Evolutionary conservation across 148 eudicot species (phyloP), one percentile per base, ranked within the genome.

Genomic region (Rhododendron mucronatum): DNA sequence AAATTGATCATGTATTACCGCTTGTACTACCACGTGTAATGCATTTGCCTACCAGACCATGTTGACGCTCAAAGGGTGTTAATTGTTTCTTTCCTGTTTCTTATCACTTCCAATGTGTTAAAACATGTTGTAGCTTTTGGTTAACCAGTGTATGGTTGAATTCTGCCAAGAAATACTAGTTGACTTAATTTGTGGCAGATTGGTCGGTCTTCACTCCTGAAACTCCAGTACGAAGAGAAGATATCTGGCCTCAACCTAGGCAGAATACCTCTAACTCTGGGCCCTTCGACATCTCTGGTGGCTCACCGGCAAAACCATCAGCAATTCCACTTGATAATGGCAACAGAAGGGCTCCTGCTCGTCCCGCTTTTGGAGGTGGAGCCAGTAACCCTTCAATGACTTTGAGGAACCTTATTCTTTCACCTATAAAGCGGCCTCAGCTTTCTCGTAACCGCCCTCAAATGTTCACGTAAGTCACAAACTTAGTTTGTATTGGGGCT

Each of bases 171-270:
- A 91, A 92, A 94, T 90, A 85, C 91, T 85, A 92, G 99, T 93
- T 87, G 82, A 92, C 98, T 96, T 93, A 96, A 26, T 88, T 85
- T 91, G 88, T 89, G 71, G 93, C 98, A 96, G 99, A 95, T 92
- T 92, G 96, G 89, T 91, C 91, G 92, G 89, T 92, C 87, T 85
- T 88, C 93, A 91, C 94, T 92, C 99, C 98, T 91, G 92, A 92
- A 82, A 95, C 99, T 92, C 98, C 99, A 95, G 98, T 97, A 82
- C 94, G 93, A 77, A 89, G 93, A 86, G 99, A 94, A 76, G 97
- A 93, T 83, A 88, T 93, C 85, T 96, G 98, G 97, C 93, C 90
- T 86, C 50, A 95, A 85, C 89, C 93, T 14, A 91, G 98, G 91
- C 97, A 95, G 84, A 92, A 91, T 55, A 93, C 92, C 86, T 88